phyloP scores from a whole-genome alignment of 2,329 filamentous ascomycete genomes.

The Chalaropsis thielavioides region DNA sequence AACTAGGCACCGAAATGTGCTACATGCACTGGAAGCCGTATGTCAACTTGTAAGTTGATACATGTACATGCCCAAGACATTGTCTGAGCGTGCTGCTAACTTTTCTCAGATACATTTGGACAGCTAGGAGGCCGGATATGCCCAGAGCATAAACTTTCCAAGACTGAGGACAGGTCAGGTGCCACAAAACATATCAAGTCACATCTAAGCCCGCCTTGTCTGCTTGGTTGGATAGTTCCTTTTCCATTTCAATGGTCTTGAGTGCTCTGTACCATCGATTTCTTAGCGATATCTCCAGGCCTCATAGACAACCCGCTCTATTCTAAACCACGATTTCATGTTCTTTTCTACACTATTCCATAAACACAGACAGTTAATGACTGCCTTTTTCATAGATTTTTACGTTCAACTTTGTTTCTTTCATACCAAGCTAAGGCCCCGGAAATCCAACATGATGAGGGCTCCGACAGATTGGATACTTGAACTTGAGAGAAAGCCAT shows the following conservation, averaged over 20 bases:
- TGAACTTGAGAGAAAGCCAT: neutral
- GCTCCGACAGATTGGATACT: neutral
- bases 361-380: neutral
- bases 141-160: neutral
- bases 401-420: neutral
- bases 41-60: slow-evolving; percentile 54
- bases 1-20: slow-evolving; percentile 54
- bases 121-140: slow-evolving; percentile 22
- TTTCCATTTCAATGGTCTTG: neutral
- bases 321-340: neutral
- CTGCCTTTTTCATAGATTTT: neutral
- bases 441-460: neutral
- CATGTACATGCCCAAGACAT: neutral
- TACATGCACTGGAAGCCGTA: slow-evolving; percentile 55
- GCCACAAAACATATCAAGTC: neutral
- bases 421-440: neutral
- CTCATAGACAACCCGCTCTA: neutral
- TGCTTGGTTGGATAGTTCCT: neutral
- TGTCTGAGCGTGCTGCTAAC: slow-evolving; percentile 13
- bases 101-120: slow-evolving; percentile 25
- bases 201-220: neutral
- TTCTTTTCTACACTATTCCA: neutral
- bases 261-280: neutral
- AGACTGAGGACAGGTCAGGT: neutral
- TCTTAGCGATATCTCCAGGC: neutral